A percentile compares a stretch with the other conserved stretches of the same genome.
Evolutionary conservation across 306 rosid genomes (phyloP).

Genomic region (Quercus gilva): DNA sequence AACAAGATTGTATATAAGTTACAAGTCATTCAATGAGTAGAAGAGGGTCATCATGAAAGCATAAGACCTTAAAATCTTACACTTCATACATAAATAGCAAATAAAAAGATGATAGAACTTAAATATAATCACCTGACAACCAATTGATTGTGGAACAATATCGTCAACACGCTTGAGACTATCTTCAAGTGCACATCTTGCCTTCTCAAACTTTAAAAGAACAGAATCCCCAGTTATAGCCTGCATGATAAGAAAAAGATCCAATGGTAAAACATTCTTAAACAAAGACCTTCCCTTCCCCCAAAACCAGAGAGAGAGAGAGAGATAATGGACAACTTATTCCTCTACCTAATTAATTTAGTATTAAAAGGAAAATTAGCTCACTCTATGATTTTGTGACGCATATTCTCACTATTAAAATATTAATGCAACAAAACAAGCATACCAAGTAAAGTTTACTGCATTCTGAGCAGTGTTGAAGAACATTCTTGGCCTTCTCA

Average conservation of each 20-base stretch:
- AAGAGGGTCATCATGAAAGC: neutral
- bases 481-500: constrained; percentile 87
- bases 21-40: neutral
- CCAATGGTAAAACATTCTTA: constrained; percentile 18
- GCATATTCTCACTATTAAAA: constrained; percentile 14
- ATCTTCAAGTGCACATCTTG: constrained; percentile 84
- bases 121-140: constrained; percentile 67
- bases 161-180: constrained; percentile 83
- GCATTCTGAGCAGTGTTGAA: constrained; percentile 84
- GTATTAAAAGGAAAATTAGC: neutral
- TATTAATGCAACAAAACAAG: constrained; percentile 11
- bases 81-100: neutral
- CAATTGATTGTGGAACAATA: constrained; percentile 91
- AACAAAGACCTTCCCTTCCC: neutral
- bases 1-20: constrained; percentile 8
- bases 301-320: neutral
- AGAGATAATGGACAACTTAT: neutral
- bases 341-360: neutral
- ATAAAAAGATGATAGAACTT: neutral
- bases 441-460: constrained; percentile 96
- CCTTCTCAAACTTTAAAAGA: constrained; percentile 80
- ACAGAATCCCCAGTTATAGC: constrained; percentile 96
- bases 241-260: constrained; percentile 42
- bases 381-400: constrained; percentile 4
- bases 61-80: too few relatives aligned